Base-by-base conservation (phyloP, 1,284 basidiomycete species). In the Moesziomyces globuligerus region DNA sequence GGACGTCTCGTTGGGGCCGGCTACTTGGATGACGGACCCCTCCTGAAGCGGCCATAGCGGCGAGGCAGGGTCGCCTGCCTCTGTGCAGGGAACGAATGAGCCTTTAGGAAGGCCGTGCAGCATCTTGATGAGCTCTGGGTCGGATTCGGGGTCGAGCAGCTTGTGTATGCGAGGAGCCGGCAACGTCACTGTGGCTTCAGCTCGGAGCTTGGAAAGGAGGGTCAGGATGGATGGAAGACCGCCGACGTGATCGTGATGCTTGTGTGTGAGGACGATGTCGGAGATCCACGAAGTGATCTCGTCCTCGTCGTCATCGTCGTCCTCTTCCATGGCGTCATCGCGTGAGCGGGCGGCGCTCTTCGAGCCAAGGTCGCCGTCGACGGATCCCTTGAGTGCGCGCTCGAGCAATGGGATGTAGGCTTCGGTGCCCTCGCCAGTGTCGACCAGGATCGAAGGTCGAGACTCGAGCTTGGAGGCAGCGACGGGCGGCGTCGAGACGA, bases 201-300 rank as follows among this genome's bases (percentile, higher is more conserved):
- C 40, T 8, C 81, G 81, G 18, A 81, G 60, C 25, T 85, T 83
- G 20, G 86, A 84, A 1, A 96, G 86, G 42, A 91, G 86, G 1
- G 78, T 77, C 1, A 97, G 87, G 0, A 97, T 89, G 25, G 87
- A 85, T 0, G 87, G 87, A 4, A 96, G 85, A 3, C 94, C 95
- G 7, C 87, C 87, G 51, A 90, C 86, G 74, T 98, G 95, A 83
- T 98, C 95, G 39, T 86, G 85, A 79, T 98, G 95, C 85, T 90
- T 90, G 82, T 98, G 95, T 0, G 93, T 93, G 43, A 98, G 84
- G 73, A 98, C 86, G 76, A 97, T 91, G 80, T 94, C 69, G 28
- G 39, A 70, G 50, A 80, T 71, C 45, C 56, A 73, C 13, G 73
- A 61, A 7, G 66, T 72, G 10, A 70, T 46, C 25, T 73, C 58